Evolutionary conservation across 768 basidiomycete genomes (phyloP).

Genomic region (Artomyces pyxidatus): DNA sequence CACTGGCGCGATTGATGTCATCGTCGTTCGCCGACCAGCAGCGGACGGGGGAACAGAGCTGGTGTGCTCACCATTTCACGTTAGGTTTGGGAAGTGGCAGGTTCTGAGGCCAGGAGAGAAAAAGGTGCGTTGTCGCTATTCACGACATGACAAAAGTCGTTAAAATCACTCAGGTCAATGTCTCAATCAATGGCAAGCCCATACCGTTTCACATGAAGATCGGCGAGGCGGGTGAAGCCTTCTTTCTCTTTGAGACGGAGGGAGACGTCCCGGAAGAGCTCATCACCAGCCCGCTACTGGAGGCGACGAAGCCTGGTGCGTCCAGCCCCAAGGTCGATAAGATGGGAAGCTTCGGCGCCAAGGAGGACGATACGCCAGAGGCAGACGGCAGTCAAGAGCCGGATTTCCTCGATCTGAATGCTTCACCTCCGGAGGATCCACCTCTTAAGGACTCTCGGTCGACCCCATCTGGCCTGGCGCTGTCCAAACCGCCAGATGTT

Average conservation of each 20-base stretch:
- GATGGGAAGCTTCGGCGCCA: conserved; percentile 35
- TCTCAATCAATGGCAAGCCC: conserved; percentile 76
- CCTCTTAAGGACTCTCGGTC: neutral
- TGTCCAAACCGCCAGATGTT: neutral
- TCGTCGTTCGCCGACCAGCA: conserved; percentile 78
- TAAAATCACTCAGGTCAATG: conserved; percentile 57
- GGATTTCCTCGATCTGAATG: conserved; percentile 82
- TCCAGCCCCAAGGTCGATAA: conserved; percentile 21
- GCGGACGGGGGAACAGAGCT: conserved; percentile 58
- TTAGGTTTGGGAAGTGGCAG: conserved; percentile 96
- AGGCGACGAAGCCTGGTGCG: conserved; percentile 42
- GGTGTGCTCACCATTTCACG: conserved; percentile 93
- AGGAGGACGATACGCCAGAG: conserved; percentile 21
- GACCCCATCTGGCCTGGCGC: neutral
- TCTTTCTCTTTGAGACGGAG: conserved; percentile 97
- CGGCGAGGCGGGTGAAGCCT: conserved; percentile 96
- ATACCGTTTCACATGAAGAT: conserved; percentile 98
- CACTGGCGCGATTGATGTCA: conserved; percentile 98
- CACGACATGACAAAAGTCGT: neutral
- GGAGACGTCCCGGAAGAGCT: conserved; percentile 90
- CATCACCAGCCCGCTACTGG: conserved; percentile 85
- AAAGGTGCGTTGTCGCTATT: conserved; percentile 43
- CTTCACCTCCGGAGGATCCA: conserved; percentile 16
- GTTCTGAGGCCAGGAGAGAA: conserved; percentile 91
- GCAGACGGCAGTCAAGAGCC: conserved; percentile 41